Evolutionary conservation across 2,329 filamentous ascomycete genomes (phyloP).

Genomic region (Didymella glomerata): DNA sequence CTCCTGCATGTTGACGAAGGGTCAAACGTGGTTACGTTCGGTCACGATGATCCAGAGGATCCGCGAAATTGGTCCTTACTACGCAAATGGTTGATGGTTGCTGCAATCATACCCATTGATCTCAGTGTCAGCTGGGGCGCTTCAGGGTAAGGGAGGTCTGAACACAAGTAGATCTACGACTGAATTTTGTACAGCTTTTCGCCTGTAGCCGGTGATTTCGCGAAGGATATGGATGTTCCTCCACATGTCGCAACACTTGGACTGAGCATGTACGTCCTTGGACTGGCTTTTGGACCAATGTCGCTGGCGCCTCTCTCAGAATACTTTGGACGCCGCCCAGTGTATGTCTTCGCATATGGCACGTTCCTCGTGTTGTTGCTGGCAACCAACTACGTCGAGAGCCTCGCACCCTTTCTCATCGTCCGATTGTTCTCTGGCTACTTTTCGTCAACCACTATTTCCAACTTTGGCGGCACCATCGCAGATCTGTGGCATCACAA

Average conservation of each 20-base stretch:
- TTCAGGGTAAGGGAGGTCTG: slow-evolving; percentile 44
- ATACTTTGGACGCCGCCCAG: slow-evolving; percentile 55
- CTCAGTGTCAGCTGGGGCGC: slow-evolving; percentile 55
- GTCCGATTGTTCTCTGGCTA: slow-evolving; percentile 57
- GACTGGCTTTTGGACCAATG: slow-evolving; percentile 55
- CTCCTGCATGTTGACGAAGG: slow-evolving; percentile 15
- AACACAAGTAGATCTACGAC: neutral
- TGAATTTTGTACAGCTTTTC: slow-evolving; percentile 47
- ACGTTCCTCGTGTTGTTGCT: slow-evolving; percentile 56
- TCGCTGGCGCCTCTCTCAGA: slow-evolving; percentile 47
- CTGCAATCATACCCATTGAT: slow-evolving; percentile 48
- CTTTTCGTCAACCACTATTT: slow-evolving; percentile 53
- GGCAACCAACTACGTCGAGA: slow-evolving; percentile 55
- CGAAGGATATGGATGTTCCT: slow-evolving; percentile 53
- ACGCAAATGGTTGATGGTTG: slow-evolving; percentile 50
- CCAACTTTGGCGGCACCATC: slow-evolving; percentile 56
- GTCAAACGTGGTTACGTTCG: slow-evolving; percentile 27
- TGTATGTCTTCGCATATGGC: slow-evolving; percentile 56
- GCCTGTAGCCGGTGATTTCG: slow-evolving; percentile 54
- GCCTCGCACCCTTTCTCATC: slow-evolving; percentile 54
- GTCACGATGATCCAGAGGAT: slow-evolving; percentile 38
- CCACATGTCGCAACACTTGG: slow-evolving; percentile 56
- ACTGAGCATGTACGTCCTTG: slow-evolving; percentile 58
- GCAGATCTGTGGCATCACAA: slow-evolving; percentile 57
- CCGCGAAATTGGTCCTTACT: slow-evolving; percentile 47